Evolutionary conservation across 1,284 basidiomycete species (phyloP).

Genomic region (Leccinum solheimii): DNA sequence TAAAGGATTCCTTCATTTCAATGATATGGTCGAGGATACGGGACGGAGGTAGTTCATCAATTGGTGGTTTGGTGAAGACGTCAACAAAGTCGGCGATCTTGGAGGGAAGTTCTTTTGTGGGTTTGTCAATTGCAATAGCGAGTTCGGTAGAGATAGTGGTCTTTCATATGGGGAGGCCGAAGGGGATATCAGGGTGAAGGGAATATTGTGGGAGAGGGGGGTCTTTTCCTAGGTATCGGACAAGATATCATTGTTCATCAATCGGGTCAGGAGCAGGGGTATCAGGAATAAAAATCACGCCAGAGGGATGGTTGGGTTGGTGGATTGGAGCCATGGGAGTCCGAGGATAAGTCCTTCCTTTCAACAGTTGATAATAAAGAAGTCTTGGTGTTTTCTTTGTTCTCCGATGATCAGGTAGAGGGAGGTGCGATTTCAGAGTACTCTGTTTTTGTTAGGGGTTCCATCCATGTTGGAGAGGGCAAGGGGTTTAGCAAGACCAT

Average conservation of each 20-base stretch:
- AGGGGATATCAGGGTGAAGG: too few species aligned
- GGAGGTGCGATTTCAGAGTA: too few species aligned
- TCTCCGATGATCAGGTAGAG: too few species aligned
- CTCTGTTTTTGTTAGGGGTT: background rate
- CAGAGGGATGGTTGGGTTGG: too few species aligned
- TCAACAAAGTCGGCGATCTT: background rate
- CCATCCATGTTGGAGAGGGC: background rate
- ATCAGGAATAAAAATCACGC: too few species aligned
- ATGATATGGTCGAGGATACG: background rate
- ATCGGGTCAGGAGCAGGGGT: too few species aligned
- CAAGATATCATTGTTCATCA: background rate
- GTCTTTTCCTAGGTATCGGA: too few species aligned
- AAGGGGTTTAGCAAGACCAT: background rate
- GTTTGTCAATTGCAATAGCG: background rate
- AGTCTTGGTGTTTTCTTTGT: background rate
- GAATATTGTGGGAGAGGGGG: too few species aligned
- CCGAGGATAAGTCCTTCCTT: background rate
- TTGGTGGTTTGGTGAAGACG: background rate
- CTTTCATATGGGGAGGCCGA: background rate
- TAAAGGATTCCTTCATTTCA: background rate
- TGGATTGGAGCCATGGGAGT: background rate
- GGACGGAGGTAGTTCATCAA: background rate
- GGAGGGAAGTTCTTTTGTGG: too few species aligned
- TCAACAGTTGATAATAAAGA: background rate
- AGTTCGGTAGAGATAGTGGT: background rate